Evolutionary conservation across 345 rosid species (phyloP).

Genomic region (Nasturtium officinale): DNA sequence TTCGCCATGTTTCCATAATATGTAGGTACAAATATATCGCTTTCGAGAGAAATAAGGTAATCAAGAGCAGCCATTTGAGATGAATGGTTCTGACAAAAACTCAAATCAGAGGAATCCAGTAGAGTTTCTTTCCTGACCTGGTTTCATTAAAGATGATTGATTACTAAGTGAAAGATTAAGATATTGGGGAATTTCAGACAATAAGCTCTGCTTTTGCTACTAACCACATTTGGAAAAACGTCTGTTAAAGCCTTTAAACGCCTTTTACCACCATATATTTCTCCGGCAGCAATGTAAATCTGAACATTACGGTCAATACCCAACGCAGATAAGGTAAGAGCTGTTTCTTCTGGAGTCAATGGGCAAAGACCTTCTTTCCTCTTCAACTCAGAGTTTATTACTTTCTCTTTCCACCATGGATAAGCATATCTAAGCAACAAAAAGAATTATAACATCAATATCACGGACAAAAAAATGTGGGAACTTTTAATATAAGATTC

Average conservation of each 20-base stretch:
- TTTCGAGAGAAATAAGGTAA: constrained; percentile 90
- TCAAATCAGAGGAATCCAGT: constrained; percentile 68
- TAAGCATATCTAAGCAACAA: constrained; percentile 69
- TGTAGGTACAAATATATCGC: constrained; percentile 93
- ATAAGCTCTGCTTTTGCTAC: constrained; percentile 38
- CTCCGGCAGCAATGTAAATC: constrained; percentile 84
- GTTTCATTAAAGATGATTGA: background rate
- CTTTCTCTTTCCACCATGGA: constrained; percentile 96
- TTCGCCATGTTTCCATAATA: constrained; percentile 99
- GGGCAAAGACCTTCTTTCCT: constrained; percentile 90
- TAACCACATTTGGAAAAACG: constrained; percentile 74
- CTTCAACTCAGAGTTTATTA: constrained; percentile 75
- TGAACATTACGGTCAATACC: constrained; percentile 74
- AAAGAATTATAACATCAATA: background rate
- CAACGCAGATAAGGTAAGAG: constrained; percentile 69
- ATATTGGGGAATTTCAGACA: background rate
- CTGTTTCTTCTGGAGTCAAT: constrained; percentile 87
- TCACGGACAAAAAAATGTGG: background rate
- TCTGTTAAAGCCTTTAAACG: constrained; percentile 70
- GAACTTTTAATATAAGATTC: background rate
- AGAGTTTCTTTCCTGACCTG: constrained; percentile 88
- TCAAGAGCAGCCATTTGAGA: constrained; percentile 96
- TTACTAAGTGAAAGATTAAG: background rate
- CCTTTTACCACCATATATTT: constrained; percentile 74
- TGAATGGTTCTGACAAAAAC: constrained; percentile 76